phyloP scores from a whole-genome alignment of 2,329 filamentous ascomycete species.

The Paecilomyces variotii region DNA sequence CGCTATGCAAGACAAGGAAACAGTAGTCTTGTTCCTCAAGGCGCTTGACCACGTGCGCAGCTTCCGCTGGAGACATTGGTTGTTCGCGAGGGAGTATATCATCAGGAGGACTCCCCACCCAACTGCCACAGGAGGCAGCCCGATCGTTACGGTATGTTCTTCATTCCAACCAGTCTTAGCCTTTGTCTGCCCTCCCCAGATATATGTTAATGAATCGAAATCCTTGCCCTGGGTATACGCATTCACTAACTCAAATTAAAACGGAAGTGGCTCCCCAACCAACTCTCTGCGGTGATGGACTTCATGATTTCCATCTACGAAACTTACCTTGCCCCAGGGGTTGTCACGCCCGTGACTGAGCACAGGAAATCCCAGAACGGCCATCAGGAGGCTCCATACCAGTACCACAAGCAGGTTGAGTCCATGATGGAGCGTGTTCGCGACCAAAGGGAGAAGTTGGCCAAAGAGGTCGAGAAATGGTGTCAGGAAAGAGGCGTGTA shows the following conservation, averaged over 20 bases:
- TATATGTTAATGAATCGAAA: neutral
- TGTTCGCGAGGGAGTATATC: conserved; percentile 43
- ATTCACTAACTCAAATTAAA: neutral
- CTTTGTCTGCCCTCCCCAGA: neutral
- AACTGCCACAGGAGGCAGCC: conserved; percentile 42
- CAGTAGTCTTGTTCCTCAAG: conserved; percentile 37
- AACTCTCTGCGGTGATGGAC: conserved; percentile 42
- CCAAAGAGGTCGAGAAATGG: conserved; percentile 38
- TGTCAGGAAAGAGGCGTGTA: conserved; percentile 38
- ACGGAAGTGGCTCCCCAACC: conserved; percentile 39
- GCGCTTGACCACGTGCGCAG: conserved; percentile 40
- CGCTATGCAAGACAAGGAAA: conserved; percentile 29
- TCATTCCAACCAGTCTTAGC: neutral
- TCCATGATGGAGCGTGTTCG: conserved; percentile 27
- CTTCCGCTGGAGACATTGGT: conserved; percentile 44
- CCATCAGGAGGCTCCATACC: conserved; percentile 11
- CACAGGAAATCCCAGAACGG: conserved; percentile 5
- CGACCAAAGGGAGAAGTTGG: conserved; percentile 29
- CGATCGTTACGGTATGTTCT: conserved; percentile 37
- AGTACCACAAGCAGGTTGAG: conserved; percentile 20
- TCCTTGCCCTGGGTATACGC: neutral
- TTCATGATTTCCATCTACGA: conserved; percentile 40
- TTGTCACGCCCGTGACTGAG: conserved; percentile 10
- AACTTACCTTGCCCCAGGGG: conserved; percentile 26
- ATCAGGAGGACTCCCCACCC: conserved; percentile 39